These are phyloP conservation scores for Leccinum truebloodii DNA, from an alignment of 768 basidiomycete genomes.

Conservation along the genomic window DNA sequence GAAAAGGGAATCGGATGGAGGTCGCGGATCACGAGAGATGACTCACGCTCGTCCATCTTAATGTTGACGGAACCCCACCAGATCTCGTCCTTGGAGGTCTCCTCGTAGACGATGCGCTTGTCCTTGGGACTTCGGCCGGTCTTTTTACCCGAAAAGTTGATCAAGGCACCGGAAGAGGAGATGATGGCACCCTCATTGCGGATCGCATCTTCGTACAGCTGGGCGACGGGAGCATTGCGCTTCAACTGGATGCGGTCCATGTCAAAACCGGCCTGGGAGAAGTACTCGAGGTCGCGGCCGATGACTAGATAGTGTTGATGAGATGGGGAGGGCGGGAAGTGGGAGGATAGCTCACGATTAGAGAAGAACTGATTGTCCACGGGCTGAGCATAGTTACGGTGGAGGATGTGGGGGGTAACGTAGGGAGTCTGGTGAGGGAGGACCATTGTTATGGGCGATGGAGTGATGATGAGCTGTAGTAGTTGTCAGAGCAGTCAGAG, in stretches of 20 bases:
- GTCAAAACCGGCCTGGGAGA: constrained; percentile 99
- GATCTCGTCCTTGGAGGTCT: constrained; percentile 93
- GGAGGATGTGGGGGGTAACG: constrained; percentile 87
- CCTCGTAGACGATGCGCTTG: constrained; percentile 99
- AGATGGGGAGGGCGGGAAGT: constrained; percentile 9
- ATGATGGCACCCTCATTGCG: constrained; percentile 98
- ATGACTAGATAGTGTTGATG: constrained; percentile 57
- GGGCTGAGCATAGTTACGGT: constrained; percentile 80
- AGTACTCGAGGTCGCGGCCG: constrained; percentile 92
- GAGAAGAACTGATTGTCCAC: constrained; percentile 62
- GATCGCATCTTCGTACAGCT: constrained; percentile 97
- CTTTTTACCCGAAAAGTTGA: constrained; percentile 99
- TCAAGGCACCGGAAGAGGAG: constrained; percentile 92
- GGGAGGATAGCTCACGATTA: constrained; percentile 49
- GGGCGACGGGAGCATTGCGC: constrained; percentile 87
- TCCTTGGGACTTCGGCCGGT: constrained; percentile 97
- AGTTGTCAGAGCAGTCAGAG: constrained; percentile 10
- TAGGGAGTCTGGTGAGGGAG: constrained; percentile 76
- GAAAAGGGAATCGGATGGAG: constrained; percentile 7
- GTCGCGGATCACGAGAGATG: background rate
- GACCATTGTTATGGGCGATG: constrained; percentile 52
- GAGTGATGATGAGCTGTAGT: background rate
- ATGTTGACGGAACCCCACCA: constrained; percentile 99
- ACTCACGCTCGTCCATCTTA: constrained; percentile 94
- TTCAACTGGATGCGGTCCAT: constrained; percentile 97